Percentiles rank a stretch among this genome's conserved stretches.
Conservation (phyloP, 768 basidiomycete species). For the Strobilomyces echinocephalus region DNA sequence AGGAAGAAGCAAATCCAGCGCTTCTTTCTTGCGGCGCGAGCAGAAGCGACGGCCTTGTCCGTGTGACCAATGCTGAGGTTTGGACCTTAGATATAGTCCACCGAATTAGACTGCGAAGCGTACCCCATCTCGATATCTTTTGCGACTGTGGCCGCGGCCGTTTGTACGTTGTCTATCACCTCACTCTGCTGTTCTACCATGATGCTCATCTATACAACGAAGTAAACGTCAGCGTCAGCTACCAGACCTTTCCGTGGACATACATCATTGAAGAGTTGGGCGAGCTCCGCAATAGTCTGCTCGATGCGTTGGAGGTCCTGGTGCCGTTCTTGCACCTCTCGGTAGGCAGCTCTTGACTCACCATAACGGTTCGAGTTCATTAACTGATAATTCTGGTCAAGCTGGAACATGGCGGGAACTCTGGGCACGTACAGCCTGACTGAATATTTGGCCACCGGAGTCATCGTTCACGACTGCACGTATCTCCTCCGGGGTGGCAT, state of each 20-base stretch:
- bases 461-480: conserved; percentile 83
- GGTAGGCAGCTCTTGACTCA: conserved; percentile 84
- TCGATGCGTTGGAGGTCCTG: conserved; percentile 96
- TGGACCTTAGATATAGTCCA: background rate
- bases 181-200: conserved; percentile 95
- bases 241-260: conserved; percentile 20
- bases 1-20: conserved; percentile 96
- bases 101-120: conserved; percentile 15
- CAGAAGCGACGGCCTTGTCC: conserved; percentile 80
- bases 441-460: conserved; percentile 80
- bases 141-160: conserved; percentile 67
- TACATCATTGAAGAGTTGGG: conserved; percentile 94
- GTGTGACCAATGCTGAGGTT: conserved; percentile 68
- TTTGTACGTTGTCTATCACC: conserved; percentile 76
- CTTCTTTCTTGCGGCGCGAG: conserved; percentile 87
- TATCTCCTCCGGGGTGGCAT: conserved; percentile 87
- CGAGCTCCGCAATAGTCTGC: conserved; percentile 85
- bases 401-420: background rate
- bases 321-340: conserved; percentile 96
- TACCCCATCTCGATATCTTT: conserved; percentile 86
- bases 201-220: conserved; percentile 71
- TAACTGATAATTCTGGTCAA: conserved; percentile 51
- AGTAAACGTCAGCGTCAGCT: conserved; percentile 2
- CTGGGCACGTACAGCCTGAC: conserved; percentile 60
- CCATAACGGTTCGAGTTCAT: conserved; percentile 89